Evolutionary conservation across 2,329 filamentous ascomycete species (phyloP), one percentile per base, ranked within the genome.

Genomic region (Botrytis sinoallii): DNA sequence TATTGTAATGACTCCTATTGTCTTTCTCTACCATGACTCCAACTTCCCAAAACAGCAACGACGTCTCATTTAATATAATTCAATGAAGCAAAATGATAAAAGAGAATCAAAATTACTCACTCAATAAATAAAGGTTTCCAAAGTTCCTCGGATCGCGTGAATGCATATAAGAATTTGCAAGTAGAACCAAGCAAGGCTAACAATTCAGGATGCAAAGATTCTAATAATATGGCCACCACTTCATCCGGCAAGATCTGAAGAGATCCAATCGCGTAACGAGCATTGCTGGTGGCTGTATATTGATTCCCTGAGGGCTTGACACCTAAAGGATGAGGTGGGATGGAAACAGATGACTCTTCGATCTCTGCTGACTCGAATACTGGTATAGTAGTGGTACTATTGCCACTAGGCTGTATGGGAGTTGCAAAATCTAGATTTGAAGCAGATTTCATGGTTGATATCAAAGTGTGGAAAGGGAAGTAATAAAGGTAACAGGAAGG

Each of bases 221-320:
- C 95, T 75, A 98, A 83, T 25, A 97, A 81, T 71, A 91, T 85
- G 77, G 91, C 86, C 68, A 98, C 84, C 77, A 96, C 83, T 83
- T 98, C 94, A 82, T 98, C 95, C 5, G 95, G 92, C 71, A 97
- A 84, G 57, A 82, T 81, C 73, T 87, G 87, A 80, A 97, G 92
- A 8, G 81, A 80, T 25, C 94, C 95, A 75, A 90, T 88, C 57
- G 85, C 86, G 67, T 85, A 82, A 74, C 93, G 92, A 66, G 94
- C 88, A 83, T 93, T 93, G 72, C 86, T 86, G 3, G 85, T 85
- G 20, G 89, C 85, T 32, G 90, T 89, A 88, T 87, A 91, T 78
- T 91, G 90, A 84, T 99, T 98, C 55, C 95, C 96, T 75, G 92
- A 88, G 1, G 96, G 95, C 81, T 94, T 96, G 76, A 98, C 87